phyloP scores from a whole-genome alignment of 2,329 filamentous ascomycete genomes.

The Monosporascus sp. region DNA sequence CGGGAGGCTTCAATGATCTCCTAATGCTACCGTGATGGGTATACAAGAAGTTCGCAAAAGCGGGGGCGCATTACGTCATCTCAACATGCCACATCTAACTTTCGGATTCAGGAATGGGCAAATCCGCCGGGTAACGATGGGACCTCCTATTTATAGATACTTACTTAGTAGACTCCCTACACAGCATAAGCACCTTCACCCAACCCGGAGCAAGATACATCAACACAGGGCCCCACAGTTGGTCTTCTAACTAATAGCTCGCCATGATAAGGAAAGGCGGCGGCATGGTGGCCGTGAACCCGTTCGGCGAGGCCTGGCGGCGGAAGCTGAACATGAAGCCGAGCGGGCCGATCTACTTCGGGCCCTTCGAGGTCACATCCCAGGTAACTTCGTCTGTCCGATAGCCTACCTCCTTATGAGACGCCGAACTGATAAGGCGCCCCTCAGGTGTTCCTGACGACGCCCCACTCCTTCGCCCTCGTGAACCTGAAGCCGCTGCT shows the following conservation, averaged over 20 bases:
- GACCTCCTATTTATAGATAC: too few relatives aligned
- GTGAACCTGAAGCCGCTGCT: constrained; percentile 95
- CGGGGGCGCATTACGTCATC: too few relatives aligned
- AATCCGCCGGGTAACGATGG: too few relatives aligned
- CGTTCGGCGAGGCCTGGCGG: not conserved
- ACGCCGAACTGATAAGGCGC: not conserved
- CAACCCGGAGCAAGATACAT: too few relatives aligned
- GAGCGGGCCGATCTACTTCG: constrained; percentile 54
- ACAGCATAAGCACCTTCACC: too few relatives aligned
- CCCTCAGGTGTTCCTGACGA: constrained; percentile 77
- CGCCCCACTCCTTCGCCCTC: constrained; percentile 74
- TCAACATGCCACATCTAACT: too few relatives aligned
- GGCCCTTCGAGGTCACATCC: constrained; percentile 68
- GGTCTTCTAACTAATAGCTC: not conserved
- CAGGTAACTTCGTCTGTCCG: constrained; percentile 47
- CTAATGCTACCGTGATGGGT: too few relatives aligned
- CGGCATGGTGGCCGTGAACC: not conserved
- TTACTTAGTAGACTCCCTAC: too few relatives aligned
- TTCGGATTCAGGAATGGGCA: too few relatives aligned
- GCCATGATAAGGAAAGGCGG: constrained; percentile 2
- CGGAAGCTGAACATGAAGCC: constrained; percentile 12
- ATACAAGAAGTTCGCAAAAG: too few relatives aligned
- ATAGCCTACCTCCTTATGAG: not conserved
- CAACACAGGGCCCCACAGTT: too few relatives aligned
- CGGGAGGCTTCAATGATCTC: too few relatives aligned